Conservation (phyloP, 331 rosid genomes). For the Cydonia oblonga region DNA sequence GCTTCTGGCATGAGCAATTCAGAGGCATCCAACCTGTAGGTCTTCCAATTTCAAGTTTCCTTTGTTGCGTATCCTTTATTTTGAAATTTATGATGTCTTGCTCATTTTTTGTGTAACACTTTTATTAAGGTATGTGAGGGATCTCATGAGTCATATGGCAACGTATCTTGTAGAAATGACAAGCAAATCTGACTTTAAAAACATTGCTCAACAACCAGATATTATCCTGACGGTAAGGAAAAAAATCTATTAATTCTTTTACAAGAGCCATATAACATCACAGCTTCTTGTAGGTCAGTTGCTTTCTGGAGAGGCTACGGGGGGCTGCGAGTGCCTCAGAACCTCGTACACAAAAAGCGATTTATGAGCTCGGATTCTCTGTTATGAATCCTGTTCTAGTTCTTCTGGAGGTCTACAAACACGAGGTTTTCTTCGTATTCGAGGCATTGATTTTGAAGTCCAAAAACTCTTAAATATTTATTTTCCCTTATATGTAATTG, state of each 20-base stretch:
- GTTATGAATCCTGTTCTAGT: conserved; percentile 53
- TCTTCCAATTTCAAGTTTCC: conserved; percentile 7
- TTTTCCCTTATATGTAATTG: background rate
- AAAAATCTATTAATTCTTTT: background rate
- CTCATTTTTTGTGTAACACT: conserved; percentile 9
- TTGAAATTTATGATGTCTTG: conserved; percentile 4
- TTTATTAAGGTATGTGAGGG: conserved; percentile 53
- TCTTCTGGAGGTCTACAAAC: conserved; percentile 80
- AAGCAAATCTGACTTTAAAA: conserved; percentile 56
- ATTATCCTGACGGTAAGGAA: conserved; percentile 40
- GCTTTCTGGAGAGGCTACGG: conserved; percentile 86
- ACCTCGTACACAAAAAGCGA: conserved; percentile 83
- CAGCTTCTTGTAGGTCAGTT: conserved; percentile 64
- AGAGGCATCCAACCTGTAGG: conserved; percentile 80
- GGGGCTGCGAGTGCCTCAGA: conserved; percentile 93
- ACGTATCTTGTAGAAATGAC: conserved; percentile 60
- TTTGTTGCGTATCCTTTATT: background rate
- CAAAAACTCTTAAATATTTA: background rate
- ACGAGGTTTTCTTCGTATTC: conserved; percentile 52
- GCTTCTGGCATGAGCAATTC: conserved; percentile 62
- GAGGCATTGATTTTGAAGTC: background rate
- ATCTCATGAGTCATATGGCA: conserved; percentile 66
- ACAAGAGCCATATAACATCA: conserved; percentile 12
- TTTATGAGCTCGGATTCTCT: conserved; percentile 79
- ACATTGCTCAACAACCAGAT: conserved; percentile 79